A percentile compares a stretch with the other conserved stretches of the same genome.
These are phyloP conservation scores for Aquilaria agallochum DNA, from an alignment of 441 rosid genomes.

Conservation along the genomic window DNA sequence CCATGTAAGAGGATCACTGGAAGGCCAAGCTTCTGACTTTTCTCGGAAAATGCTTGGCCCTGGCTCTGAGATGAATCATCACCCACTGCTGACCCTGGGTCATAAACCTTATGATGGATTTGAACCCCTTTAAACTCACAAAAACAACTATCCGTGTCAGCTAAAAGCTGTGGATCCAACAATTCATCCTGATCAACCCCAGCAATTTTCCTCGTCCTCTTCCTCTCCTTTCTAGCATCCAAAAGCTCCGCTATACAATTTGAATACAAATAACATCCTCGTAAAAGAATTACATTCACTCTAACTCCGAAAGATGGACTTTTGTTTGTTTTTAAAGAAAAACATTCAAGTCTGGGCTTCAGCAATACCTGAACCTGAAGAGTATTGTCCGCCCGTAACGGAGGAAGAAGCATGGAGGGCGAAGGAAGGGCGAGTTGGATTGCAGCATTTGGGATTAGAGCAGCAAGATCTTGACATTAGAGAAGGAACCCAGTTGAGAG, in stretches of 20 bases:
- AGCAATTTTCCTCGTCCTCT: slow-evolving; percentile 30
- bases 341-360: not conserved
- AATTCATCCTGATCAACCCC: slow-evolving; percentile 73
- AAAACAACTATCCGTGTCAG: slow-evolving; percentile 86
- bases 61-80: slow-evolving; percentile 20
- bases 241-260: slow-evolving; percentile 27
- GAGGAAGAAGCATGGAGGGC: slow-evolving; percentile 9
- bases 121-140: slow-evolving; percentile 82
- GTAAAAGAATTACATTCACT: not conserved
- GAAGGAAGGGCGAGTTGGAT: not conserved
- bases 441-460: not conserved
- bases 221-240: slow-evolving; percentile 20
- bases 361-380: slow-evolving; percentile 5
- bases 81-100: slow-evolving; percentile 26
- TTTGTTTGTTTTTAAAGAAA: not conserved
- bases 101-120: slow-evolving; percentile 67
- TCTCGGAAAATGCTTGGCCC: slow-evolving; percentile 8
- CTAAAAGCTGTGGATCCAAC: slow-evolving; percentile 55
- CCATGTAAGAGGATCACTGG: slow-evolving; percentile 86
- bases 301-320: not conserved
- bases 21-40: slow-evolving; percentile 19
- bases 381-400: slow-evolving; percentile 10
- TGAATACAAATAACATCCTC: not conserved
- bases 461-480: not conserved
- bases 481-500: no score